A percentile compares a stretch with the other conserved stretches of the same genome.
These are phyloP conservation scores for Diaporthe helianthi DNA, from an alignment of 2,329 filamentous ascomycete species.

Conservation along the genomic window DNA sequence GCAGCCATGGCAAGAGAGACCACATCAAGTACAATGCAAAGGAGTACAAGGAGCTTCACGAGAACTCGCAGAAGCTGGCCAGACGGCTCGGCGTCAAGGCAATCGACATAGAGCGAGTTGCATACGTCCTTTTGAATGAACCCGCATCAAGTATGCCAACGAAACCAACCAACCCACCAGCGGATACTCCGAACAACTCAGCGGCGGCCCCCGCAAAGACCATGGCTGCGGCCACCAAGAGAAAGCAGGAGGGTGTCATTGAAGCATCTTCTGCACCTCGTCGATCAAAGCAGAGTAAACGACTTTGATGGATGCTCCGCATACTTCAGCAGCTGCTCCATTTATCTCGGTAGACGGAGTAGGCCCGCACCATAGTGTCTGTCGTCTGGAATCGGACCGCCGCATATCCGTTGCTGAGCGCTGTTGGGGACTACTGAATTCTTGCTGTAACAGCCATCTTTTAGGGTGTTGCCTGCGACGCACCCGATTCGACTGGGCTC, in stretches of 20 bases:
- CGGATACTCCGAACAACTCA: slow-evolving; percentile 11
- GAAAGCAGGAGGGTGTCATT: slow-evolving; percentile 21
- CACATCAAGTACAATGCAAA: slow-evolving; percentile 73
- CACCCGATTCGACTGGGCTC: not conserved
- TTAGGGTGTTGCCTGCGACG: not conserved
- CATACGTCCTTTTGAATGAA: slow-evolving; percentile 69
- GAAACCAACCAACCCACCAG: slow-evolving; percentile 11
- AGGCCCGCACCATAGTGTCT: not conserved
- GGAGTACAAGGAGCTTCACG: slow-evolving; percentile 69
- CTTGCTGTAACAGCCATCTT: not conserved
- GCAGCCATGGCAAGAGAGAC: slow-evolving; percentile 56
- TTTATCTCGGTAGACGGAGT: slow-evolving; percentile 5
- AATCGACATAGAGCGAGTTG: slow-evolving; percentile 72
- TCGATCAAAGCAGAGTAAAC: slow-evolving; percentile 29
- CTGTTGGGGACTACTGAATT: not conserved
- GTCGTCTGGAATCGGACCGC: not conserved
- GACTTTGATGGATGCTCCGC: not conserved
- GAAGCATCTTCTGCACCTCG: slow-evolving; percentile 24
- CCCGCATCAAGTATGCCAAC: not conserved
- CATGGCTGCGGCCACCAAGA: slow-evolving; percentile 17
- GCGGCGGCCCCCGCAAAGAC: not conserved
- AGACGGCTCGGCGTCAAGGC: slow-evolving; percentile 61
- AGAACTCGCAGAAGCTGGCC: slow-evolving; percentile 50
- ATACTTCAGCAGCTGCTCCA: slow-evolving; percentile 3
- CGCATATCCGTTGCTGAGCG: not conserved